Conservation (phyloP, 2,329 filamentous ascomycete species). For the Chrysosporium keratinophilum region DNA sequence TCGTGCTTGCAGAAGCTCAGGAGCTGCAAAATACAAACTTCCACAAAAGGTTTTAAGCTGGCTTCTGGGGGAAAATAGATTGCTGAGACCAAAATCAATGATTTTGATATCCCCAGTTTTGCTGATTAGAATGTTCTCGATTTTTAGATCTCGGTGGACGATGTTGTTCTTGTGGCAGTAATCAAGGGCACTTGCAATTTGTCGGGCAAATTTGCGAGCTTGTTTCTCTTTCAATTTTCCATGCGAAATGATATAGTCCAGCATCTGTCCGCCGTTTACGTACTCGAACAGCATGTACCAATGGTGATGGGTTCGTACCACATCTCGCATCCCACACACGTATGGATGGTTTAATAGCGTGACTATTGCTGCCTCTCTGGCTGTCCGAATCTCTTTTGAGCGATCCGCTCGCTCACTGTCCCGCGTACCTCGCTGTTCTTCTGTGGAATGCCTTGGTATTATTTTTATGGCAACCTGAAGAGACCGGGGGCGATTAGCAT, state of each 20-base stretch:
- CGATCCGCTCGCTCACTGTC: conserved; percentile 86
- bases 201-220: conserved; percentile 90
- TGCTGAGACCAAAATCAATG: conserved; percentile 96
- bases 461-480: conserved; percentile 88
- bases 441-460: conserved; percentile 77
- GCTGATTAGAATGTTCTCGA: conserved; percentile 98
- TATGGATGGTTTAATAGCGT: conserved; percentile 89
- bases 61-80: conserved; percentile 75
- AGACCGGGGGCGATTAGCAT: neutral
- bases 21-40: conserved; percentile 93
- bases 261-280: conserved; percentile 97
- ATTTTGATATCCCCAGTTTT: conserved; percentile 99
- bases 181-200: conserved; percentile 92
- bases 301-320: conserved; percentile 90
- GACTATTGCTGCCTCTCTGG: conserved; percentile 90
- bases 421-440: conserved; percentile 62
- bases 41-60: conserved; percentile 96
- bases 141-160: conserved; percentile 93
- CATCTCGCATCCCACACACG: conserved; percentile 90
- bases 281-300: conserved; percentile 99
- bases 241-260: conserved; percentile 98
- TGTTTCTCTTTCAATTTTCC: conserved; percentile 97
- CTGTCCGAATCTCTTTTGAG: conserved; percentile 91
- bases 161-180: conserved; percentile 98
- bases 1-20: conserved; percentile 83